Evolutionary conservation across 108 stramenopile genomes (phyloP).

Genomic region (Discostella stelligeroides): DNA sequence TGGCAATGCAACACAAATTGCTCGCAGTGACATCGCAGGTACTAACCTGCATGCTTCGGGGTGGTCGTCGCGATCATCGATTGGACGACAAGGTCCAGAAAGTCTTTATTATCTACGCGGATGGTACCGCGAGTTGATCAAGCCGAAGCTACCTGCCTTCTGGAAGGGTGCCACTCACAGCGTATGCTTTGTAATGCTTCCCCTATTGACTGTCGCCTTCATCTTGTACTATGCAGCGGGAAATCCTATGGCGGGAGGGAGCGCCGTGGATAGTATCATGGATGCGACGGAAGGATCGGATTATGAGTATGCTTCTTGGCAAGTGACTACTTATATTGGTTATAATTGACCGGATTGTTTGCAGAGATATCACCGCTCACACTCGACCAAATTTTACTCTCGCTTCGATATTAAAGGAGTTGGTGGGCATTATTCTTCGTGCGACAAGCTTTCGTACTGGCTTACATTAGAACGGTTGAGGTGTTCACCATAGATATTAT

Average conservation of each 20-base stretch:
- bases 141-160: constrained; percentile 37
- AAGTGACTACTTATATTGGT: not conserved
- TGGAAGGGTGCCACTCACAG: constrained; percentile 15
- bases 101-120: constrained; percentile 2
- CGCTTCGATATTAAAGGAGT: constrained; percentile 5
- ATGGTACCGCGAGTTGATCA: constrained; percentile 44
- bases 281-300: constrained; percentile 5
- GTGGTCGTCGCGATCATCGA: not conserved
- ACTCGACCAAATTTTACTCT: not conserved
- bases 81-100: constrained; percentile 6
- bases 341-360: not conserved
- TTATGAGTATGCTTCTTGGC: constrained; percentile 9
- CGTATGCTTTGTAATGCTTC: constrained; percentile 30
- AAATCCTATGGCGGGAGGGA: constrained; percentile 41
- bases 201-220: constrained; percentile 33
- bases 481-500: constrained; percentile 58
- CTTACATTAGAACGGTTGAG: constrained; percentile 36
- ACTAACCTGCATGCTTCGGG: constrained; percentile 3
- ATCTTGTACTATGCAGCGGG: constrained; percentile 44
- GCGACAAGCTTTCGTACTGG: constrained; percentile 35
- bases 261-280: not conserved
- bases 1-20: constrained; percentile 14
- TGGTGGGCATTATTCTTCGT: constrained; percentile 50
- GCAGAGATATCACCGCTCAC: not conserved
- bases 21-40: not conserved